A percentile compares a stretch with the other conserved stretches of the same genome.
Conservation (phyloP, 2,329 filamentous ascomycete species). For the Ophiostoma tasmaniense region DNA sequence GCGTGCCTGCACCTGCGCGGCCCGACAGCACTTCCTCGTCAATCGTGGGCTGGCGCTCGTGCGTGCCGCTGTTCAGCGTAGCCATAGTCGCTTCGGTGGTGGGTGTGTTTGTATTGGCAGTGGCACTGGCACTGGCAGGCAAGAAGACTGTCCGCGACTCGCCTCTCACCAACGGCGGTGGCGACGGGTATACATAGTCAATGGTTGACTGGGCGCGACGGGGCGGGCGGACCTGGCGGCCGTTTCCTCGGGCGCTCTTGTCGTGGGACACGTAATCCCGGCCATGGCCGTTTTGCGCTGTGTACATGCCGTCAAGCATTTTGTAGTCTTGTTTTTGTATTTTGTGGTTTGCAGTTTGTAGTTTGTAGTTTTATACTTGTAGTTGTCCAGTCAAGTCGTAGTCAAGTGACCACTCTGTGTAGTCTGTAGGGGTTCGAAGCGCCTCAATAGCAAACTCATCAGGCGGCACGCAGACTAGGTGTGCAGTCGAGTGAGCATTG, state of each 20-base stretch:
- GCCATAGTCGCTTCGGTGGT: neutral
- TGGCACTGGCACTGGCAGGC: neutral
- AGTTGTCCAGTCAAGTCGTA: neutral
- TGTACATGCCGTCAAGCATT: neutral
- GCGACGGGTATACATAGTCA: conserved; percentile 33
- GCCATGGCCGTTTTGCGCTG: neutral
- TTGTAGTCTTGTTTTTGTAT: neutral
- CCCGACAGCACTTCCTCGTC: conserved; percentile 12
- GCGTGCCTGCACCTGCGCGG: neutral
- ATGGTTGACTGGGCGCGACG: conserved; percentile 41
- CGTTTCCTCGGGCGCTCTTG: conserved; percentile 22
- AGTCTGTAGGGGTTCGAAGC: neutral
- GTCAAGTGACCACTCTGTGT: neutral
- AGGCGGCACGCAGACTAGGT: conserved; percentile 4
- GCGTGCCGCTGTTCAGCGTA: neutral
- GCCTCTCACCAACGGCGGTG: conserved; percentile 17
- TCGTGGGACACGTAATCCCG: neutral
- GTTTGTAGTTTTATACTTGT: too few relatives aligned
- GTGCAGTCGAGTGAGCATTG: neutral
- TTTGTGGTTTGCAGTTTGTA: too few relatives aligned
- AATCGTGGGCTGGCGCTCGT: conserved; percentile 18
- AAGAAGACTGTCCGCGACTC: conserved; percentile 17
- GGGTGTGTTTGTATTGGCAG: too few relatives aligned
- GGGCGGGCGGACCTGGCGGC: conserved; percentile 32
- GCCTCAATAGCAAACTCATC: conserved; percentile 5